phyloP scores from a whole-genome alignment of 208 protist genomes.

The Trypanosoma theileri region DNA sequence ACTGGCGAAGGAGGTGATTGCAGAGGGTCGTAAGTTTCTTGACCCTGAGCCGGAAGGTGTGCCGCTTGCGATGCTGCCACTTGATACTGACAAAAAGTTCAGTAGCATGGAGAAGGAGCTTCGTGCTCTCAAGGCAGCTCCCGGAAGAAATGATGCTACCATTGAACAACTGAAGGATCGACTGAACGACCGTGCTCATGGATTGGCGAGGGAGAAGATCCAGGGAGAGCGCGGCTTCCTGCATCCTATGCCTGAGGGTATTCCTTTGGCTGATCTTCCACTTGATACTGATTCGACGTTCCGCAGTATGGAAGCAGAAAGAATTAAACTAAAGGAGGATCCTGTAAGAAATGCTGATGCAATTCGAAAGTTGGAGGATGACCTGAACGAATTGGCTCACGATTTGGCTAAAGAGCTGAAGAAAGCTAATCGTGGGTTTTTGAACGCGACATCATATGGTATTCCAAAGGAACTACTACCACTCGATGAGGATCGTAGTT shows the following conservation, averaged over 20 bases:
- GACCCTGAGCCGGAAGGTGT: conserved; percentile 63
- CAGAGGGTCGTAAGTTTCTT: conserved; percentile 52
- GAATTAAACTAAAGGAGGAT: conserved; percentile 31
- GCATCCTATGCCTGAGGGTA: conserved; percentile 66
- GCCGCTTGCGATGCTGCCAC: conserved; percentile 52
- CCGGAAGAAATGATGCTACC: conserved; percentile 45
- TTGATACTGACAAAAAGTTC: conserved; percentile 67
- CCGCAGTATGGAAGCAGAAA: conserved; percentile 37
- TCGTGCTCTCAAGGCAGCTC: conserved; percentile 41
- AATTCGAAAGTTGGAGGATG: conserved; percentile 37
- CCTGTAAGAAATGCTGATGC: conserved; percentile 32
- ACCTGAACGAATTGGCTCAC: conserved; percentile 61
- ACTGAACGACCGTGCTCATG: conserved; percentile 55
- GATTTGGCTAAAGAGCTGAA: conserved; percentile 57
- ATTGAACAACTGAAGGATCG: conserved; percentile 40
- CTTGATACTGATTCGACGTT: conserved; percentile 59
- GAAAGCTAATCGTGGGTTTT: conserved; percentile 43
- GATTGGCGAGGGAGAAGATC: conserved; percentile 61
- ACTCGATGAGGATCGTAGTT: conserved; percentile 40
- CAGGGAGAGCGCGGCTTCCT: conserved; percentile 56
- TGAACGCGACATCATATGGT: conserved; percentile 46
- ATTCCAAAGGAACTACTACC: conserved; percentile 49
- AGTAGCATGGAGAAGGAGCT: conserved; percentile 57
- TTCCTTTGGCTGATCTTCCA: conserved; percentile 55
- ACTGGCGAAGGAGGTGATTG: conserved; percentile 55